Evolutionary conservation across 2,329 filamentous ascomycete genomes (phyloP).

Genomic region (Fusarium vanettenii): DNA sequence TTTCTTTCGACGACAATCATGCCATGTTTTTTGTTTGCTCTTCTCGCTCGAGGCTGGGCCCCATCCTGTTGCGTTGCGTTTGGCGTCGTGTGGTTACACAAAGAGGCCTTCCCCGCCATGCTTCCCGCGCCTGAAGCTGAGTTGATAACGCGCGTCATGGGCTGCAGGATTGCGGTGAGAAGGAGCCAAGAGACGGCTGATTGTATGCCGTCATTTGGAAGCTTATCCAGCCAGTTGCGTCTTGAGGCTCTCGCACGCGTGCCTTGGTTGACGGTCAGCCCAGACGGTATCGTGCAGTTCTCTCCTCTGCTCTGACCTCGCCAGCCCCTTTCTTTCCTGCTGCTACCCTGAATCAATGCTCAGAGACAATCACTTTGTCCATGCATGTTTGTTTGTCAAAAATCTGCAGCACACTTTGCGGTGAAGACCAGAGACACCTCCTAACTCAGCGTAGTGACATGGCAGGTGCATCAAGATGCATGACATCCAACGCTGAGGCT

Average conservation of each 20-base stretch:
- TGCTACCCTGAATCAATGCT: slow-evolving; percentile 4
- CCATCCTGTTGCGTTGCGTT: slow-evolving; percentile 1
- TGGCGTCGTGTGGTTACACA: slow-evolving; percentile 31
- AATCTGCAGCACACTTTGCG: slow-evolving; percentile 28
- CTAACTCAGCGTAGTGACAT: background rate
- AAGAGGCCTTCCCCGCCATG: slow-evolving; percentile 18
- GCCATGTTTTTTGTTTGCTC: background rate
- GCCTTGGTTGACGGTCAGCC: background rate
- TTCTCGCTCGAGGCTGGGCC: background rate
- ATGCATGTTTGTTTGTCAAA: slow-evolving; percentile 14
- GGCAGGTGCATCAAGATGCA: slow-evolving; percentile 12
- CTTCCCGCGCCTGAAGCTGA: slow-evolving; percentile 18
- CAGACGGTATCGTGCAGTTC: slow-evolving; percentile 30
- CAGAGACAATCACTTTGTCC: slow-evolving; percentile 23
- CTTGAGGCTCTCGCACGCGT: background rate
- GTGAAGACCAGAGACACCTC: slow-evolving; percentile 34
- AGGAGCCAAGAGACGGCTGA: background rate
- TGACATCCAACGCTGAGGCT: slow-evolving; percentile 19
- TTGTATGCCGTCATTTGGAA: slow-evolving; percentile 7
- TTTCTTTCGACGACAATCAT: background rate
- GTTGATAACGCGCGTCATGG: slow-evolving; percentile 19
- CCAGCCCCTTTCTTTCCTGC: slow-evolving; percentile 1
- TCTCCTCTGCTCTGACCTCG: background rate
- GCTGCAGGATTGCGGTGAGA: slow-evolving; percentile 11
- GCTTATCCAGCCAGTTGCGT: background rate